Evolutionary conservation across 805 yeast species (phyloP), one percentile per base, ranked within the genome.

Genomic region (Teunomyces kruisii): DNA sequence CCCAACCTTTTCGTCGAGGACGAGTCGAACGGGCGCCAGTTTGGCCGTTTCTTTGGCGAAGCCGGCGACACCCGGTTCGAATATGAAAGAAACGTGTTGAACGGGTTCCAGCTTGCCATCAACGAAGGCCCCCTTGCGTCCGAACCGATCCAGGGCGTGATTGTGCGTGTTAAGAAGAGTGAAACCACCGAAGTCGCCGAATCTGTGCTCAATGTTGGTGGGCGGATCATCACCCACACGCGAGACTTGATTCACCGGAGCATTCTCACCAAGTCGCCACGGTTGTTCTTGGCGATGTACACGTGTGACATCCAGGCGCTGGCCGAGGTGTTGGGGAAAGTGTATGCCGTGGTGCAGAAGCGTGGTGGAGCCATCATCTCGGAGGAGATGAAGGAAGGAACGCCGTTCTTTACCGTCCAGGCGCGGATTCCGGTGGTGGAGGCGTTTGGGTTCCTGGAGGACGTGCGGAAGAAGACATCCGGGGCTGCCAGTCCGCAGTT

Each of bases 401-500:
- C 99, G 0, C 97, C 98, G 15, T 90, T 92, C 56, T 94, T 94
- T 74, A 87, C 87, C 24, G 81, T 94, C 45, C 81, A 77, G 14
- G 96, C 98, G 0, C 71, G 81, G 43, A 74, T 94, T 17, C 99
- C 99, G 0, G 97, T 94, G 17, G 86, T 88, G 7, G 97, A 92
- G 62, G 96, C 97, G 1, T 91, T 94, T 70, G 99, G 99, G 1
- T 89, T 94, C 57, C 83, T 96, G 44, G 98, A 92, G 57, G 98
- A 95, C 53, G 88, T 94, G 36, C 75, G 98, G 46, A 94, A 89
- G 67, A 80, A 80, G 53, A 92, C 99, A 0, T 88, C 96, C 1
- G 99, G 99, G 47, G 96, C 97, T 2, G 99, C 99, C 2, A 86
- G 88, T 56, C 99, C 99, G 0, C 99, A 94, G 64, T 74, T 94